phyloP scores from a whole-genome alignment of 2,329 filamentous ascomycete species.

The Samsoniella hepiali region DNA sequence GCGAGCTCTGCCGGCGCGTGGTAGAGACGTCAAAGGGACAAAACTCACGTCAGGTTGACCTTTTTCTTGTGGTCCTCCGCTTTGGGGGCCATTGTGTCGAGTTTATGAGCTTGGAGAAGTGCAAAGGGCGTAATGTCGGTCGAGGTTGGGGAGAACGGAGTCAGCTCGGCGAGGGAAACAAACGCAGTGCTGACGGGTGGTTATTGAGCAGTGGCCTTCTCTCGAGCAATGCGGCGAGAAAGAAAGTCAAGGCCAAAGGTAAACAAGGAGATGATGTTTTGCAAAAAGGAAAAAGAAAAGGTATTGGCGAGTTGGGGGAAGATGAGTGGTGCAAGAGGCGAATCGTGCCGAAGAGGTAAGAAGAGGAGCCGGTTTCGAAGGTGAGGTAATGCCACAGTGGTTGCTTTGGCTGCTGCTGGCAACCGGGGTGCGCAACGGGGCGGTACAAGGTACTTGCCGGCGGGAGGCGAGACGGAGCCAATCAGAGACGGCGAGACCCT shows the following conservation, averaged over 20 bases:
- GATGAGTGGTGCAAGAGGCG: slow-evolving; percentile 20
- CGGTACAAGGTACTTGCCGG: slow-evolving; percentile 18
- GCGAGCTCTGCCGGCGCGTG: not conserved
- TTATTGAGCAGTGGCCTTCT: slow-evolving; percentile 1
- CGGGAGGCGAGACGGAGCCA: slow-evolving; percentile 28
- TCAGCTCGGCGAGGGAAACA: slow-evolving; percentile 9
- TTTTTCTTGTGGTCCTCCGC: slow-evolving; percentile 72
- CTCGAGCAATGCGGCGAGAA: slow-evolving; percentile 7
- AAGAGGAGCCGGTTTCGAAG: slow-evolving; percentile 17
- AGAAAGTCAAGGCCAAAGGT: not conserved
- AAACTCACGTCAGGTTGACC: slow-evolving; percentile 73
- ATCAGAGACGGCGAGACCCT: slow-evolving; percentile 32
- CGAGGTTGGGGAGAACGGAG: slow-evolving; percentile 24
- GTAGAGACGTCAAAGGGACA: slow-evolving; percentile 19
- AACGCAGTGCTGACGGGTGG: slow-evolving; percentile 12
- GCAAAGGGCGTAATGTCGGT: slow-evolving; percentile 25
- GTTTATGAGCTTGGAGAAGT: slow-evolving; percentile 21
- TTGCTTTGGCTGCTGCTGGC: slow-evolving; percentile 1
- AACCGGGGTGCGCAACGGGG: not conserved
- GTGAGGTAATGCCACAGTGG: slow-evolving; percentile 21
- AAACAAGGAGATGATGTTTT: not conserved
- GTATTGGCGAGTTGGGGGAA: slow-evolving; percentile 4
- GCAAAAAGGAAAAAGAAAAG: slow-evolving; percentile 1
- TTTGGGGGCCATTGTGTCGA: slow-evolving; percentile 66
- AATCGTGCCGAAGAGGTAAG: slow-evolving; percentile 13